Conservation (phyloP, 768 basidiomycete species). For the Collybiopsis luxurians region DNA sequence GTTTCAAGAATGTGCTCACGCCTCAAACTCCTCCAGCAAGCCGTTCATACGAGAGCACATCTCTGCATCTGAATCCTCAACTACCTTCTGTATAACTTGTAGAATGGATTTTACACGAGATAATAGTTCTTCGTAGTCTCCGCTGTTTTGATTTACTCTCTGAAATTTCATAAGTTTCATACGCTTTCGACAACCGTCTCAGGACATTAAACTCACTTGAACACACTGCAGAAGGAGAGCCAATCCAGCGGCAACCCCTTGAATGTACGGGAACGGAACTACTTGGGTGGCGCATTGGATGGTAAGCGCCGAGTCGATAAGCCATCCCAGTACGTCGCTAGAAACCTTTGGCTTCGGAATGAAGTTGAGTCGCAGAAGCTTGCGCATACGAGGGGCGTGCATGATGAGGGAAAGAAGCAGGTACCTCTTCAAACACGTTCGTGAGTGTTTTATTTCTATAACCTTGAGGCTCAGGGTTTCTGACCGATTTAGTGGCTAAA, state of each 20-base stretch:
- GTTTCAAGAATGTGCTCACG: background rate
- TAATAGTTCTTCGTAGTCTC: background rate
- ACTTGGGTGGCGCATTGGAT: background rate
- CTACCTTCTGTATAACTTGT: background rate
- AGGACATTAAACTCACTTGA: background rate
- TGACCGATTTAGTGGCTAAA: no score
- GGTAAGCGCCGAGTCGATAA: background rate
- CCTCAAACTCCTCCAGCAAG: background rate
- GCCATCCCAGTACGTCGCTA: background rate
- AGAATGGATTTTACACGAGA: background rate
- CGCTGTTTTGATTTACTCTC: background rate
- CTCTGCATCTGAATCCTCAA: background rate
- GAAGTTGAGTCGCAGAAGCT: background rate
- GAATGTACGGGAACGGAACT: background rate
- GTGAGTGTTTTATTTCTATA: no score
- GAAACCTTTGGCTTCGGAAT: background rate
- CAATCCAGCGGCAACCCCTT: background rate
- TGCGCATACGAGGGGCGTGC: constrained; percentile 1
- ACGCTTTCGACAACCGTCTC: no score
- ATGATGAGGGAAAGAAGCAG: background rate
- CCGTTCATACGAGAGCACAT: constrained; percentile 1
- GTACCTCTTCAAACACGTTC: no score
- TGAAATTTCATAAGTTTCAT: background rate
- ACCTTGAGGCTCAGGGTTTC: no score
- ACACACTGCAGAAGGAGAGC: background rate